Evolutionary conservation across 1,139 yeast genomes (phyloP).

Genomic region (Geotrichum citri-aurantii): DNA sequence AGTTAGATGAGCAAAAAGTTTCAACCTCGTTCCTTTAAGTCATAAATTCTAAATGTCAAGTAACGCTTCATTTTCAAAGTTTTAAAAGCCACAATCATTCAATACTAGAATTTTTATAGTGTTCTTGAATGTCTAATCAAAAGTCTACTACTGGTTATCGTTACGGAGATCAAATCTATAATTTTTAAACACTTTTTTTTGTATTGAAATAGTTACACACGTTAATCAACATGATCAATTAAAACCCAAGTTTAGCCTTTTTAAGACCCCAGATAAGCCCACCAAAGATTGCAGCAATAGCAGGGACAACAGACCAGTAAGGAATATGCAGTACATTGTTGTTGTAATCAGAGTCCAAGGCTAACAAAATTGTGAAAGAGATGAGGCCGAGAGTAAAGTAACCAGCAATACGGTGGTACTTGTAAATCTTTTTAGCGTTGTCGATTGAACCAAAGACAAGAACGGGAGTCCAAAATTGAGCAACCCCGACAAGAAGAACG

Average conservation of each 20-base stretch:
- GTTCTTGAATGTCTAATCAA: not conserved
- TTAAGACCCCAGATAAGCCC: slow-evolving; percentile 4
- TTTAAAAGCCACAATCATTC: no score
- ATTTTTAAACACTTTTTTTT: not conserved
- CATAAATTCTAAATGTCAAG: not conserved
- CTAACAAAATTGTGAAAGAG: slow-evolving; percentile 25
- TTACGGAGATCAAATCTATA: not conserved
- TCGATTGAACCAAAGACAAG: slow-evolving; percentile 28
- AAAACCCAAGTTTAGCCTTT: slow-evolving; percentile 4
- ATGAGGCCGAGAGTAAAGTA: slow-evolving; percentile 25
- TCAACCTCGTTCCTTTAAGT: not conserved
- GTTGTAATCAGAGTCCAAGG: slow-evolving; percentile 31
- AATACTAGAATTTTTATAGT: no score
- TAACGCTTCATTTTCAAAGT: no score
- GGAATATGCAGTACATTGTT: slow-evolving; percentile 24
- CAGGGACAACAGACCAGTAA: slow-evolving; percentile 21
- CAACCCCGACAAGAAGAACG: slow-evolving; percentile 26
- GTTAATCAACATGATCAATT: not conserved
- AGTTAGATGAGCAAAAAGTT: not conserved
- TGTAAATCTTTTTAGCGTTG: slow-evolving; percentile 29
- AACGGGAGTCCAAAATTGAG: slow-evolving; percentile 29
- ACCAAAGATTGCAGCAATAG: slow-evolving; percentile 11
- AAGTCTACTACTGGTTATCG: not conserved
- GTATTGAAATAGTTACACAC: not conserved
- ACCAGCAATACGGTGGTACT: slow-evolving; percentile 31